Base-by-base conservation (phyloP, 2,329 filamentous ascomycete species). In the Phyllosticta capitalensis region DNA sequence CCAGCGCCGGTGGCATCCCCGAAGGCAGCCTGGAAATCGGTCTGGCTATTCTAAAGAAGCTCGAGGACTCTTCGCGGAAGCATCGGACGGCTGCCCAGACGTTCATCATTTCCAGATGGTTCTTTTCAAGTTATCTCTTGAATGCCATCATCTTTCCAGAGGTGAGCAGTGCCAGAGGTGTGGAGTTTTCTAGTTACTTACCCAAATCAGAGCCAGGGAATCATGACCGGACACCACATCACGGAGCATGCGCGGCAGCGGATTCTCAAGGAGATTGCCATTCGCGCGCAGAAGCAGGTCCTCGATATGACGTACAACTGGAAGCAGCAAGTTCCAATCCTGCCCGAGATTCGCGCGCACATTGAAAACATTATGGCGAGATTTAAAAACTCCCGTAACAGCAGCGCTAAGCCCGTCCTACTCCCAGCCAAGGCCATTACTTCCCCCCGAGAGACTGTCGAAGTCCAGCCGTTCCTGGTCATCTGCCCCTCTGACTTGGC, bases 101-200 rank as follows among this genome's bases (percentile, higher is more conserved):
- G 65, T 95, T 92, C 78, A 82, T 97, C 64, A 86, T 96, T 63
- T 89, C 87, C 67, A 88, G 92, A 69, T 99, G 92, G 85, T 86
- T 96, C 63, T 96, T 97, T 71, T 88, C 90, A 63, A 87, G 87
- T 56, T 96, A 94, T 73, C 78, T 97, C 38, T 81, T 90, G 53
- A 87, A 89, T 66, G 87, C 90, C 57, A 83, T 97, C 67, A 89
- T 90, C 54, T 89, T 94, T 67, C 94, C 94, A 10, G 94, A 99
- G 81, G 91, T 84, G 79, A 64, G 66, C 68, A 17, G 22, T 28
- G 20, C 21, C 9, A 19, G 9, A 2, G 17, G 9, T 22, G 48
- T 33, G 12, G 10, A 12, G 20, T 14, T 17, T 17, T n/a, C 24
- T 33, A 1, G 17, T 62, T 71, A 64, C 75, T 76, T 64, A 76